phyloP scores from a whole-genome alignment of 108 stramenopile species.

The Skeletonema tropicum region DNA sequence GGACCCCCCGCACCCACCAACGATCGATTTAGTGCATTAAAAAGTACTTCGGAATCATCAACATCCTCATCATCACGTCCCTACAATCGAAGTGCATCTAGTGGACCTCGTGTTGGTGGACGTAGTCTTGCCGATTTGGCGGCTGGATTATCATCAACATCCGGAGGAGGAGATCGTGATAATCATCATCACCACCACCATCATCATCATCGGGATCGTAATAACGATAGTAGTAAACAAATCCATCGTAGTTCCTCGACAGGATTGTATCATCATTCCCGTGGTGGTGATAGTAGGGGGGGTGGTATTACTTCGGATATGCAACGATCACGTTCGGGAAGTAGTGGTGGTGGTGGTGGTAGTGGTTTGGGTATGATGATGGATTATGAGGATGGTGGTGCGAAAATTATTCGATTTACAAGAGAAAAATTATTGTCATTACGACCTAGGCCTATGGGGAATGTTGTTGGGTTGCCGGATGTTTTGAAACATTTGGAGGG shows the following conservation, averaged over 20 bases:
- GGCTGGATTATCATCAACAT: conserved; percentile 32
- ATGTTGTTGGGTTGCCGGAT: conserved; percentile 44
- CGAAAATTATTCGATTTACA: conserved; percentile 73
- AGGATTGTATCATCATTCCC: conserved; percentile 26
- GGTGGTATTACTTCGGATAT: background rate
- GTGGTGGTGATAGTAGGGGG: conserved; percentile 7
- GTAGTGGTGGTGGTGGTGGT: background rate
- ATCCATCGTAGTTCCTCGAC: conserved; percentile 1
- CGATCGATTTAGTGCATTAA: conserved; percentile 20
- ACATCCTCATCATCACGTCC: conserved; percentile 7
- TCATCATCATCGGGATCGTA: background rate
- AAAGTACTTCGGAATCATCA: background rate
- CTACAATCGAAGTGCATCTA: conserved; percentile 24
- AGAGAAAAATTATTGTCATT: conserved; percentile 77
- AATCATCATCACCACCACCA: background rate
- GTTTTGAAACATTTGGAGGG: conserved; percentile 58
- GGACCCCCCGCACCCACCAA: conserved; percentile 14
- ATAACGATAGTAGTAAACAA: conserved; percentile 3
- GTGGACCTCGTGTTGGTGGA: conserved; percentile 42
- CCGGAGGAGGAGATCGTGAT: conserved; percentile 9
- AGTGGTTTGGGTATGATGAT: no score
- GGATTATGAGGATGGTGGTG: conserved; percentile 19
- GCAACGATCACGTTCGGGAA: background rate
- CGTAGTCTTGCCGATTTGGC: conserved; percentile 68
- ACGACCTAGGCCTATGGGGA: conserved; percentile 50